Conservation (phyloP, 345 rosid genomes). For the Euclidium syriacum region DNA sequence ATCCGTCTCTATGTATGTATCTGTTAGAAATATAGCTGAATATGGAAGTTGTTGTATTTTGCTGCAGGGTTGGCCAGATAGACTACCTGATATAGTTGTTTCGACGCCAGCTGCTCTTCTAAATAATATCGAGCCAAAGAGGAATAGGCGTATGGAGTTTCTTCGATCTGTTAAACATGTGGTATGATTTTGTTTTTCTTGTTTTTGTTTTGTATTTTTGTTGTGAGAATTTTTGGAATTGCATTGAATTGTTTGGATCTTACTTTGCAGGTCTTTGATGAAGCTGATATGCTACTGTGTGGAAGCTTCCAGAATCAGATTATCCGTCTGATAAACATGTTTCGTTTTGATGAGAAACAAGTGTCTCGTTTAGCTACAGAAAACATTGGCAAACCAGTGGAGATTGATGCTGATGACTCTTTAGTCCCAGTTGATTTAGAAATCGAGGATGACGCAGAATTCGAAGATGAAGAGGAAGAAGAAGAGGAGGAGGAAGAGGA, state of each 20-base stretch:
- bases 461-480: constrained; percentile 27
- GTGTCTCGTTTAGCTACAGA: constrained; percentile 45
- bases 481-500: constrained; percentile 36
- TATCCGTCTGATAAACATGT: constrained; percentile 69
- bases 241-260: constrained; percentile 2
- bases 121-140: constrained; percentile 67
- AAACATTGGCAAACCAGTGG: constrained; percentile 25
- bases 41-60: constrained; percentile 4
- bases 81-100: constrained; percentile 64
- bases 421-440: constrained; percentile 18
- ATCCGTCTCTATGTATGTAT: neutral
- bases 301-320: constrained; percentile 92
- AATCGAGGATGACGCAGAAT: constrained; percentile 32
- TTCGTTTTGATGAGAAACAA: constrained; percentile 78
- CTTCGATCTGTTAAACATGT: constrained; percentile 68
- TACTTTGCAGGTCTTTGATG: constrained; percentile 87
- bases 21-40: neutral
- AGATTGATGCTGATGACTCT: constrained; percentile 29
- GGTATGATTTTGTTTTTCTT: constrained; percentile 50
- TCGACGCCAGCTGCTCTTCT: constrained; percentile 89
- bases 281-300: constrained; percentile 95
- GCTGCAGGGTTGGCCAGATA: constrained; percentile 91
- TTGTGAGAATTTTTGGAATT: neutral
- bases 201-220: constrained; percentile 35
- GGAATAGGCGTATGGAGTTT: constrained; percentile 43